Evolutionary conservation across 2,329 filamentous ascomycete genomes (phyloP), one percentile per base, ranked within the genome.

Genomic region (Camillea tinctor): DNA sequence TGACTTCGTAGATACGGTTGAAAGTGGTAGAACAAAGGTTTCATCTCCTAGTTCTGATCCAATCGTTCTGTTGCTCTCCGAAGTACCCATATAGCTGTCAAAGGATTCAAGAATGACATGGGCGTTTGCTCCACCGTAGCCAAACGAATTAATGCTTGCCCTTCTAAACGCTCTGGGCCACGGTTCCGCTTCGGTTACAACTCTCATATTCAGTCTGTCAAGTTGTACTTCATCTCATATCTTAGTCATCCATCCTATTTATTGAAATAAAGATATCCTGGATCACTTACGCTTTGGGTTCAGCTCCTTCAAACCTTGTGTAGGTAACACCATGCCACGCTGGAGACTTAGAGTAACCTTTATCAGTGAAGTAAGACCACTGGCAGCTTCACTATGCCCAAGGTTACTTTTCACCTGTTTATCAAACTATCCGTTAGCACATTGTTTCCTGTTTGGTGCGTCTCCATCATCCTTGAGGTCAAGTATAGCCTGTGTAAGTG

Each of bases 201-300:
- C 52, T 15, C 30, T 24, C 55, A 60, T 54, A 20, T 57, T 54
- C 9, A n/a, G 36, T 20, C 56, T 30, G 2, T 56, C 48, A 49
- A 56, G 50, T 19, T 40, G 15, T 24, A 59, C 56, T 60, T 19
- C 11, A 50, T 9, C 11, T 4, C 11, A 9, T 20, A 9, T 3
- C 11, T 20, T 50, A 20, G 48, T 13, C 4, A 20, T n/a, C n/a
- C n/a, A n/a, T n/a, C n/a, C 8, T 20, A 49, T n/a, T 49, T n/a
- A n/a, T 49, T 17, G 44, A 3, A 9, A 24, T 44, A 56, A 17
- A 13, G 36, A 17, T 4, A 11, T 40, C 2, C 2, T 5, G 26
- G 17, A 60, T 24, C 21, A n/a, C 40, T 55, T 54, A 61, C 57
- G 20, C 24, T 63, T 66, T 1, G 65, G 65, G 23, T 66, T 68